phyloP scores from a whole-genome alignment of 495 filamentous ascomycete genomes.

The Amphirosellinia nigrospora region DNA sequence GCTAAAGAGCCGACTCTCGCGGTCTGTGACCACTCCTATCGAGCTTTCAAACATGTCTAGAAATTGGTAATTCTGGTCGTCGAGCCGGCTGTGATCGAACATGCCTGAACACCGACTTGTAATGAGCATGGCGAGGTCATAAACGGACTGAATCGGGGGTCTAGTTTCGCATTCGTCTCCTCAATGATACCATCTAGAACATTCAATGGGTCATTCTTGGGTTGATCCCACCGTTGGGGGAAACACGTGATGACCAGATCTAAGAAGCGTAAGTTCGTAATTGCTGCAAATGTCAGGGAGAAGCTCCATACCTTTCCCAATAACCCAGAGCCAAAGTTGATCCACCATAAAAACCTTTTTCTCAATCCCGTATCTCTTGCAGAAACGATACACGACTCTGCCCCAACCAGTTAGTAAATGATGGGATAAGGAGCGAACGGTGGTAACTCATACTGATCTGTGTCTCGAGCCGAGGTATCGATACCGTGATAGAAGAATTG shows the following conservation, averaged over 20 bases:
- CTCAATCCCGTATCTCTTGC: constrained; percentile 52
- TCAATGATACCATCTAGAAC: constrained; percentile 73
- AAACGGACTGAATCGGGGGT: constrained; percentile 65
- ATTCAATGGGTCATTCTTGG: constrained; percentile 71
- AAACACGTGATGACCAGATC: constrained; percentile 71
- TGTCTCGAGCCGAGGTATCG: constrained; percentile 68
- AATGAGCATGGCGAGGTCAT: constrained; percentile 70
- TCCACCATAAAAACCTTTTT: constrained; percentile 79
- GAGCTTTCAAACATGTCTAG: constrained; percentile 75
- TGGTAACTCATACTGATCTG: constrained; percentile 58
- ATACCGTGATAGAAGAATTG: constrained; percentile 77
- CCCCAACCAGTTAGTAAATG: neutral
- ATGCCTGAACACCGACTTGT: constrained; percentile 68
- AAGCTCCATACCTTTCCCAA: constrained; percentile 53
- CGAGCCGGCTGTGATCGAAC: constrained; percentile 67
- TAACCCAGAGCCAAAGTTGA: constrained; percentile 74
- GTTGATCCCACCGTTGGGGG: constrained; percentile 72
- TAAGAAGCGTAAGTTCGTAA: constrained; percentile 25
- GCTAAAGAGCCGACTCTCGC: constrained; percentile 67
- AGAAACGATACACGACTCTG: constrained; percentile 69
- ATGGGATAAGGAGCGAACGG: too few relatives aligned
- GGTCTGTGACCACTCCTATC: constrained; percentile 68
- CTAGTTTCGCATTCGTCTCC: constrained; percentile 72
- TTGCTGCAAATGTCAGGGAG: neutral
- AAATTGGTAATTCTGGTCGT: constrained; percentile 70